Evolutionary conservation across 2,329 filamentous ascomycete genomes (phyloP).

Genomic region (Colletotrichum tabaci): DNA sequence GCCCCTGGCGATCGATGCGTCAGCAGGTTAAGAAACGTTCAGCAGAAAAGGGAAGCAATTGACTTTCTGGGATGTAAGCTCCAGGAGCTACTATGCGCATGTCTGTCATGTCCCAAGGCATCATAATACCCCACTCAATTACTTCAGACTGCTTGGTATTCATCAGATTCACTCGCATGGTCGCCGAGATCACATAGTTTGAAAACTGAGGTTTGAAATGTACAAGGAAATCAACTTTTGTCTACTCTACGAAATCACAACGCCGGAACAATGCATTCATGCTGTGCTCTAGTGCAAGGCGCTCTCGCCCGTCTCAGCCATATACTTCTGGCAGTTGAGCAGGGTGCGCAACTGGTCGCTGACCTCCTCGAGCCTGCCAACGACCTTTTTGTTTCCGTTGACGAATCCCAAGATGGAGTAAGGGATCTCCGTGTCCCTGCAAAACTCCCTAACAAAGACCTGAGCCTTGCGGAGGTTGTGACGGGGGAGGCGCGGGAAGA

Average conservation of each 20-base stretch:
- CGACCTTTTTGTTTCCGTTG: slow-evolving; percentile 71
- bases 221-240: slow-evolving; percentile 23
- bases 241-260: slow-evolving; percentile 34
- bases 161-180: neutral
- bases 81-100: neutral
- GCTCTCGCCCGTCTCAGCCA: slow-evolving; percentile 64
- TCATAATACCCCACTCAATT: neutral
- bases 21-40: neutral
- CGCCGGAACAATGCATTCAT: slow-evolving; percentile 33
- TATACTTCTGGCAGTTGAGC: slow-evolving; percentile 68
- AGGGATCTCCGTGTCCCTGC: slow-evolving; percentile 73
- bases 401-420: slow-evolving; percentile 75
- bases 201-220: too few relatives aligned
- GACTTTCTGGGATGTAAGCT: neutral
- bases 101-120: neutral
- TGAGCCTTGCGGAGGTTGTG: slow-evolving; percentile 77
- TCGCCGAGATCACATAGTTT: neutral
- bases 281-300: slow-evolving; percentile 52
- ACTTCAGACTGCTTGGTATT: too few relatives aligned
- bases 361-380: slow-evolving; percentile 68
- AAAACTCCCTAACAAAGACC: slow-evolving; percentile 73
- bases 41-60: neutral
- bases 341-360: slow-evolving; percentile 73
- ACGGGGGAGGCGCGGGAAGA: slow-evolving; percentile 77
- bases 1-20: neutral